Evolutionary conservation across 345 rosid genomes (phyloP).

Genomic region (Aegle marmelos): DNA sequence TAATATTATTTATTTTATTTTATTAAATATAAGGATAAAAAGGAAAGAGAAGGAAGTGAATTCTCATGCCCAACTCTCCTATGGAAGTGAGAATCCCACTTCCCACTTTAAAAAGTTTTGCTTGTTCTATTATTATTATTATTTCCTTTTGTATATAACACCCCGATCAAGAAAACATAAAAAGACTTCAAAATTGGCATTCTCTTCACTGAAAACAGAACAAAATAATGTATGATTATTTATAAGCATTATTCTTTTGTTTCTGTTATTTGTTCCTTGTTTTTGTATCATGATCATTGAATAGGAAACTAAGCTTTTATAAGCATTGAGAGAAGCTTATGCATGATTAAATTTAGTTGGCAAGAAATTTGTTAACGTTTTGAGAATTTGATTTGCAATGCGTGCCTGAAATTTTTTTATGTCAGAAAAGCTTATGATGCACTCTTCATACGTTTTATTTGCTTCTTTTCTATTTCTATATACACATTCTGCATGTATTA

Average conservation of each 20-base stretch:
- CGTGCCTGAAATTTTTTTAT: too few relatives aligned
- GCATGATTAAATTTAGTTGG: too few relatives aligned
- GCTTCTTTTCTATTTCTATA: not conserved
- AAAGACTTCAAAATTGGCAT: constrained; percentile 7
- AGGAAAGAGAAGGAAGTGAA: too few relatives aligned
- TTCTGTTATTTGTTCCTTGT: not conserved
- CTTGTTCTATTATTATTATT: not conserved
- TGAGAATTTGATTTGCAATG: too few relatives aligned
- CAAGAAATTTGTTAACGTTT: too few relatives aligned
- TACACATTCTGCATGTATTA: not conserved
- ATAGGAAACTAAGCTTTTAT: not conserved
- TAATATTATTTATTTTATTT: too few relatives aligned
- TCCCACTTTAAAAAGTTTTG: too few relatives aligned
- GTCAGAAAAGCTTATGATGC: not conserved
- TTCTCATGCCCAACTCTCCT: too few relatives aligned
- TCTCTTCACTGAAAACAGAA: constrained; percentile 8
- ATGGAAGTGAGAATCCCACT: too few relatives aligned
- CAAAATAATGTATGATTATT: constrained; percentile 26
- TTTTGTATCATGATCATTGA: not conserved
- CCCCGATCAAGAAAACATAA: not conserved
- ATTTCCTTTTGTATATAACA: constrained; percentile 18
- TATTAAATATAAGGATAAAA: too few relatives aligned
- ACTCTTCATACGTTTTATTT: not conserved
- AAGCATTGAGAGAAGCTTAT: too few relatives aligned
- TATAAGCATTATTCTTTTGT: not conserved